Percentiles rank a stretch among this genome's conserved stretches.
Evolutionary conservation across 2,329 filamentous ascomycete genomes (phyloP).

Genomic region (Chaetomium sp.): DNA sequence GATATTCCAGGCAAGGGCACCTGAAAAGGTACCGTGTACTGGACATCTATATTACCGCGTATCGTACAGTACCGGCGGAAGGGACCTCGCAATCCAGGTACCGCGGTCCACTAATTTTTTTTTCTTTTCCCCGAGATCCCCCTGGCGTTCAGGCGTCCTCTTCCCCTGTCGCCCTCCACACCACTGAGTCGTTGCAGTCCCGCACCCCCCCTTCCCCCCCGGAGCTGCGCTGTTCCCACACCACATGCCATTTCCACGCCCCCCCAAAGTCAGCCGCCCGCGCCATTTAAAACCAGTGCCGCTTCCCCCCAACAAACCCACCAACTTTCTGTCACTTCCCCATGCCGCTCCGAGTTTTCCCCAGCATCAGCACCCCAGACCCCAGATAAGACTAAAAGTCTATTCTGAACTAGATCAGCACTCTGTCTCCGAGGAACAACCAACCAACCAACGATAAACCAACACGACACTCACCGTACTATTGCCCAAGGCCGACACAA

Average conservation of each 20-base stretch:
- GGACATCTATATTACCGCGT: slow-evolving; percentile 2
- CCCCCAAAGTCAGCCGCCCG: slow-evolving; percentile 18
- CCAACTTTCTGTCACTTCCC: slow-evolving; percentile 23
- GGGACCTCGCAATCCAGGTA: slow-evolving; percentile 6
- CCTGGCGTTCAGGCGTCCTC: slow-evolving; percentile 19
- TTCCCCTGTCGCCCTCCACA: slow-evolving; percentile 14
- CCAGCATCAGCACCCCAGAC: slow-evolving; percentile 15
- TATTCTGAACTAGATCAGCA: background rate
- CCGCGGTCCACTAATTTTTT: slow-evolving; percentile 15
- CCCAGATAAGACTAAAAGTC: background rate
- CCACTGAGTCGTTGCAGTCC: slow-evolving; percentile 23
- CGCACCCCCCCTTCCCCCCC: slow-evolving; percentile 7
- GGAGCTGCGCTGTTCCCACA: slow-evolving; percentile 16
- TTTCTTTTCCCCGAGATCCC: slow-evolving; percentile 21
- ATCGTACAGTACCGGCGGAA: slow-evolving; percentile 9
- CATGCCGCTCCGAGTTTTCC: slow-evolving; percentile 20
- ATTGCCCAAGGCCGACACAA: background rate
- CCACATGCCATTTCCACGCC: slow-evolving; percentile 16
- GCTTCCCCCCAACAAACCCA: slow-evolving; percentile 22
- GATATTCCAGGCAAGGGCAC: slow-evolving; percentile 2
- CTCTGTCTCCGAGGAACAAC: background rate
- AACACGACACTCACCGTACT: background rate
- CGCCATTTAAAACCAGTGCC: slow-evolving; percentile 27
- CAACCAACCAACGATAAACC: background rate
- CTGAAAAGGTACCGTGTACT: slow-evolving; percentile 5